Conservation (phyloP, 805 yeast species). For the Candida methanosorbosa region DNA sequence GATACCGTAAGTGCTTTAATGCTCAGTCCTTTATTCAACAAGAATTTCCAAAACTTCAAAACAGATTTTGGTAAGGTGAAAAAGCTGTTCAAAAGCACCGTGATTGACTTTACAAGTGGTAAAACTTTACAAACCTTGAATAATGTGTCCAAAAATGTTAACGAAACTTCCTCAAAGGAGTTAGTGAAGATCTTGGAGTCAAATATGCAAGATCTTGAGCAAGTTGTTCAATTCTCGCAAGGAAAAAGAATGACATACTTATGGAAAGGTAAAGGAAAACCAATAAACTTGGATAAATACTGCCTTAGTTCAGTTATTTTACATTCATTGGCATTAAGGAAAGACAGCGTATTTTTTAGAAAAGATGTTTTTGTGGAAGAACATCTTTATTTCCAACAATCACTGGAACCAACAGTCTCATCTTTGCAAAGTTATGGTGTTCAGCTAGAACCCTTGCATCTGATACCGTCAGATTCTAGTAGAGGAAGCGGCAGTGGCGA, state of each 20-base stretch:
- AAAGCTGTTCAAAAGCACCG: conserved; percentile 25
- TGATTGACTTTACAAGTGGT: conserved; percentile 27
- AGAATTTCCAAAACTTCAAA: conserved; percentile 25
- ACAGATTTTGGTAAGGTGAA: conserved; percentile 27
- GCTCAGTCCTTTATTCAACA: conserved; percentile 15
- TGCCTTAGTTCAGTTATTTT: conserved; percentile 10
- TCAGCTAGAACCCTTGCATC: background rate
- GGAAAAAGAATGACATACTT: conserved; percentile 28
- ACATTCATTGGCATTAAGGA: background rate
- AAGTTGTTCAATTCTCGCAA: conserved; percentile 13
- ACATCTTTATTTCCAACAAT: conserved; percentile 1
- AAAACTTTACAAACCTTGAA: conserved; percentile 21
- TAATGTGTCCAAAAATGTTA: conserved; percentile 10
- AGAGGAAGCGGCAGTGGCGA: background rate
- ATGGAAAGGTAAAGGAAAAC: conserved; percentile 44
- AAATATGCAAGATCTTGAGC: conserved; percentile 19
- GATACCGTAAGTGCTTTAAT: conserved; percentile 16
- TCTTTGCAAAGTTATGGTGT: conserved; percentile 1
- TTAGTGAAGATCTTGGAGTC: conserved; percentile 9
- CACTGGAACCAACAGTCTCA: conserved; percentile 1
- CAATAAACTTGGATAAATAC: conserved; percentile 20
- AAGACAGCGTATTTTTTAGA: background rate
- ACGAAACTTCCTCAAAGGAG: conserved; percentile 9
- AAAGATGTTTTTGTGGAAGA: background rate
- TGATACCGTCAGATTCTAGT: background rate